phyloP scores from a whole-genome alignment of 306 rosid species.

The Astragalus glycyphyllos region DNA sequence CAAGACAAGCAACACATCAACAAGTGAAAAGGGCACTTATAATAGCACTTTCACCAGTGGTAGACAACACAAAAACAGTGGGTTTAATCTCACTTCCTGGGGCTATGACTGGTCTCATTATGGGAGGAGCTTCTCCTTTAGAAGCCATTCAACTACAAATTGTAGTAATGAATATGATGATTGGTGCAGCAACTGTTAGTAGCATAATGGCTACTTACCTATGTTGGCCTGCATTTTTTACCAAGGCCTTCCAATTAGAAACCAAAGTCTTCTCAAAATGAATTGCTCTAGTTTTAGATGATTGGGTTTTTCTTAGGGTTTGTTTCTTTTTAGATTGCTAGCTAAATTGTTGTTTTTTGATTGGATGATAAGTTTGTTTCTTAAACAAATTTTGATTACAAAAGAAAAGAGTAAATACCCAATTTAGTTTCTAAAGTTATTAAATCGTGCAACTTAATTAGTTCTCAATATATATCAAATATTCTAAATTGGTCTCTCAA shows the following conservation, averaged over 20 bases:
- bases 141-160: constrained; percentile 96
- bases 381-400: not conserved
- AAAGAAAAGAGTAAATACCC: too few relatives aligned
- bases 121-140: constrained; percentile 98
- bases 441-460: too few relatives aligned
- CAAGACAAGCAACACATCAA: constrained; percentile 82
- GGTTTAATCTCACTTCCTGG: constrained; percentile 94
- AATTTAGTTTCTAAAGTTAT: too few relatives aligned
- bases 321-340: too few relatives aligned
- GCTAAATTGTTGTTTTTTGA: not conserved
- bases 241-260: constrained; percentile 85
- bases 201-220: constrained; percentile 88
- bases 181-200: constrained; percentile 89
- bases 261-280: constrained; percentile 64
- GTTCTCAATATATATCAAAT: too few relatives aligned
- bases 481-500: too few relatives aligned
- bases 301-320: not conserved
- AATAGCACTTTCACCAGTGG: constrained; percentile 82
- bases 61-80: constrained; percentile 93
- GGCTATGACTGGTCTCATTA: constrained; percentile 96
- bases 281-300: constrained; percentile 24
- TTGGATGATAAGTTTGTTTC: constrained; percentile 6
- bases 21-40: constrained; percentile 86
- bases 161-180: constrained; percentile 94
- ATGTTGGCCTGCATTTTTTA: constrained; percentile 92